These are phyloP conservation scores for Monosporascus sp. DNA, from an alignment of 2,329 filamentous ascomycete genomes.

Conservation along the genomic window DNA sequence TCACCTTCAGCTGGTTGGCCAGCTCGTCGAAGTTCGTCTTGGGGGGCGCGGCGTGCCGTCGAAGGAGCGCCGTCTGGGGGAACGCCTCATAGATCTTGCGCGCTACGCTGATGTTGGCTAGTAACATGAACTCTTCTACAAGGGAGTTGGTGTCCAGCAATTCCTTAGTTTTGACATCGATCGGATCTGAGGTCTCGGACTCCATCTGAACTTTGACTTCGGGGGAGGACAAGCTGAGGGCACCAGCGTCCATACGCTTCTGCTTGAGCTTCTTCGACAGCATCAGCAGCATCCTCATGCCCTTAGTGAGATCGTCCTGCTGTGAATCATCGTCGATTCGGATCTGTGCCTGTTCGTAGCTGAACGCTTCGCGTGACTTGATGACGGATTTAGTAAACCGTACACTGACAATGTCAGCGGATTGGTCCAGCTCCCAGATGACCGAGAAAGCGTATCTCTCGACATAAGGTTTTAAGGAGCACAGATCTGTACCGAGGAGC, in stretches of 20 bases:
- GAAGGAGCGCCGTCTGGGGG: constrained; percentile 89
- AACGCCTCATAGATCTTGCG: constrained; percentile 86
- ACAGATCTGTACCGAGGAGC: constrained; percentile 91
- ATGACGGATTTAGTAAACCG: constrained; percentile 97
- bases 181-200: constrained; percentile 90
- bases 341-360: constrained; percentile 92
- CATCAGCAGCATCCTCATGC: constrained; percentile 80
- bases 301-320: constrained; percentile 81
- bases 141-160: constrained; percentile 94
- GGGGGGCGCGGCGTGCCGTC: constrained; percentile 85
- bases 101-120: constrained; percentile 94
- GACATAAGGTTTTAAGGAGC: constrained; percentile 96
- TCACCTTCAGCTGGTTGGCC: constrained; percentile 81
- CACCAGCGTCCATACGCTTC: constrained; percentile 94
- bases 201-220: constrained; percentile 95
- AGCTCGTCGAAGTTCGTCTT: constrained; percentile 97
- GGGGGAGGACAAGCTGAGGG: constrained; percentile 91
- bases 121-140: constrained; percentile 98
- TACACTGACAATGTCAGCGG: constrained; percentile 80
- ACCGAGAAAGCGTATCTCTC: constrained; percentile 85
- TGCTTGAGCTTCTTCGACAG: constrained; percentile 91
- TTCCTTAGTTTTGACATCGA: constrained; percentile 93
- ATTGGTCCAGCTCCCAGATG: constrained; percentile 80
- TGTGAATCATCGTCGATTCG: constrained; percentile 86
- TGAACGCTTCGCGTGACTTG: constrained; percentile 92